Conservation (phyloP, 805 yeast species). For the Nakazawaea ishiwadae region DNA sequence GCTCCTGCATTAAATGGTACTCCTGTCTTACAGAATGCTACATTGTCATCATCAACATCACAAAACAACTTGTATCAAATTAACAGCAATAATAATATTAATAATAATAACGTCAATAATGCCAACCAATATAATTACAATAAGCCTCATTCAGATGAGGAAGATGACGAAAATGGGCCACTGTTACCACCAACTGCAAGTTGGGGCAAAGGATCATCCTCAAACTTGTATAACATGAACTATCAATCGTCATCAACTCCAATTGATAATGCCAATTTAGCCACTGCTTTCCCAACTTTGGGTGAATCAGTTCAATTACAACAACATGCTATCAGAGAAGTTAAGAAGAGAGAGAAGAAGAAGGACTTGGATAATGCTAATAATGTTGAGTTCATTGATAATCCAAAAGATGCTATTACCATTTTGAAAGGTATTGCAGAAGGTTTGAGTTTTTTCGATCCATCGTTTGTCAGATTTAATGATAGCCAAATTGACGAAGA, state of each 20-base stretch:
- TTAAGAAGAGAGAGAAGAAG: slow-evolving; percentile 17
- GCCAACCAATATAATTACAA: neutral
- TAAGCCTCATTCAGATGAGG: slow-evolving; percentile 16
- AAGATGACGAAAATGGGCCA: slow-evolving; percentile 22
- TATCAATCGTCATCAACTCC: slow-evolving; percentile 21
- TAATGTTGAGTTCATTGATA: slow-evolving; percentile 1
- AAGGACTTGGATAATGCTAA: neutral
- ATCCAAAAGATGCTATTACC: slow-evolving; percentile 1
- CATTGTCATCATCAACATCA: slow-evolving; percentile 14
- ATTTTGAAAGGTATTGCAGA: slow-evolving; percentile 3
- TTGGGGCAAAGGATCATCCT: slow-evolving; percentile 43
- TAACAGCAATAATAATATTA: neutral
- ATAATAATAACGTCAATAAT: neutral
- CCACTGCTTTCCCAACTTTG: slow-evolving; percentile 57
- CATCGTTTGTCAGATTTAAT: slow-evolving; percentile 10
- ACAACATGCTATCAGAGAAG: slow-evolving; percentile 21
- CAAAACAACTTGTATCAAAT: slow-evolving; percentile 8
- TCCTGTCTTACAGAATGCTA: slow-evolving; percentile 10
- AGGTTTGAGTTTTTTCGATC: slow-evolving; percentile 6
- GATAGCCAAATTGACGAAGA: neutral
- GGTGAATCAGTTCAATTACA: slow-evolving; percentile 34
- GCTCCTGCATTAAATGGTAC: slow-evolving; percentile 24
- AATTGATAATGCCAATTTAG: slow-evolving; percentile 16
- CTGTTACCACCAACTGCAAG: slow-evolving; percentile 65
- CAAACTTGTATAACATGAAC: slow-evolving; percentile 11